phyloP scores from a whole-genome alignment of 805 yeast species.

The Wickerhamiella nectarea region DNA sequence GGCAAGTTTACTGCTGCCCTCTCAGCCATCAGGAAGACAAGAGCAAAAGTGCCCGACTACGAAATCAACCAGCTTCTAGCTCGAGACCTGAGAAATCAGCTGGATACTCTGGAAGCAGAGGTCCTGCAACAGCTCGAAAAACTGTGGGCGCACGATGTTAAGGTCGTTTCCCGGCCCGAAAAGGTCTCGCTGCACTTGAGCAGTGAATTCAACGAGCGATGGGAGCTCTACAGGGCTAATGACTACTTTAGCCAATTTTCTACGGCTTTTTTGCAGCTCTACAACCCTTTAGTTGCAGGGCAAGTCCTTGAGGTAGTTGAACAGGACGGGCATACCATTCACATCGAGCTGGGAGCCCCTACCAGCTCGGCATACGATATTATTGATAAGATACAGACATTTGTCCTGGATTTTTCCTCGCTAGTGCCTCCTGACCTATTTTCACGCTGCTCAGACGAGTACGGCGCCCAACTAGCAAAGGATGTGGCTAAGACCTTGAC shows the following conservation, averaged over 20 bases:
- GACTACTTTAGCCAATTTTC: background rate
- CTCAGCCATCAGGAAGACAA: background rate
- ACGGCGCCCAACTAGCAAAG: conserved; percentile 9
- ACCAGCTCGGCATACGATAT: conserved; percentile 1
- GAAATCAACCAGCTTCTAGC: background rate
- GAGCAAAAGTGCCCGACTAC: background rate
- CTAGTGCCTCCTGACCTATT: conserved; percentile 1
- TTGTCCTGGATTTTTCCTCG: conserved; percentile 1
- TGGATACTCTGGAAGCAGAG: background rate
- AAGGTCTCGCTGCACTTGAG: background rate
- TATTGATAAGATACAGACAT: conserved; percentile 9
- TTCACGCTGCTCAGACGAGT: background rate
- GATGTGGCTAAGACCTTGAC: conserved; percentile 10
- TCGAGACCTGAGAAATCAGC: background rate
- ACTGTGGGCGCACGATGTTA: background rate
- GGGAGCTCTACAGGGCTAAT: background rate
- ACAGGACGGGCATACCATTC: conserved; percentile 1
- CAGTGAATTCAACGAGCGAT: background rate
- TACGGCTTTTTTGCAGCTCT: background rate
- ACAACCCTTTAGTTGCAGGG: background rate
- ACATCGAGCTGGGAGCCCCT: conserved; percentile 7
- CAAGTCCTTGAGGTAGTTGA: background rate
- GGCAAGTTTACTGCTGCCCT: background rate
- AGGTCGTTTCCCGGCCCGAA: background rate
- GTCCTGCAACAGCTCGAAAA: background rate